Percentiles rank a stretch among this genome's conserved stretches.
These are phyloP conservation scores for Westerdykella sp. DNA, from an alignment of 2,329 filamentous ascomycete species.

Conservation along the genomic window DNA sequence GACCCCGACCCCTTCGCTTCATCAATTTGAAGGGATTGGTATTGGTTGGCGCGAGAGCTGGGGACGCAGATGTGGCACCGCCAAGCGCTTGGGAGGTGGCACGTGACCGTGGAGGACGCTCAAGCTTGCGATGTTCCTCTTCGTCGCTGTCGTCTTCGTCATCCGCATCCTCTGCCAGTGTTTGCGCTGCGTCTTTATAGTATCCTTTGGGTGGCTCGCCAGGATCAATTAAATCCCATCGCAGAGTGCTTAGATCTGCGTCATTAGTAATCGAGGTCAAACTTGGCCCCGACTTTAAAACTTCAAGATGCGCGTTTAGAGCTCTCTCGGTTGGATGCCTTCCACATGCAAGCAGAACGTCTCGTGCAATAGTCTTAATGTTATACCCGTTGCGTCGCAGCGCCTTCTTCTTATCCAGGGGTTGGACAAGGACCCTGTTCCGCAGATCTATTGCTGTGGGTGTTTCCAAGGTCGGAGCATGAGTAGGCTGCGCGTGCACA, in stretches of 20 bases:
- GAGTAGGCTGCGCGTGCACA: conserved; percentile 2
- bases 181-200: conserved; percentile 21
- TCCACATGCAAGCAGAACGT: conserved; percentile 56
- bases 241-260: conserved; percentile 52
- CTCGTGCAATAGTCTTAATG: conserved; percentile 55
- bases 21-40: conserved; percentile 29
- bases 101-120: conserved; percentile 10
- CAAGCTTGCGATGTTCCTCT: conserved; percentile 14
- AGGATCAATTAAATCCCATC: conserved; percentile 58
- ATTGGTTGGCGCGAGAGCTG: conserved; percentile 26
- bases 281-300: conserved; percentile 36
- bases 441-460: conserved; percentile 9
- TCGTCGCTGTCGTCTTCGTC: conserved; percentile 33
- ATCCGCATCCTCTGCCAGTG: conserved; percentile 27
- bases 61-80: conserved; percentile 16
- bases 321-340: conserved; percentile 54
- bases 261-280: conserved; percentile 41
- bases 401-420: conserved; percentile 44
- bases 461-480: conserved; percentile 1
- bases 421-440: conserved; percentile 36
- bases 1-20: conserved; percentile 26
- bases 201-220: conserved; percentile 41
- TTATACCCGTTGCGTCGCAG: conserved; percentile 51
- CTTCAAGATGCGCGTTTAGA: conserved; percentile 55
- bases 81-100: conserved; percentile 11